Evolutionary conservation across 169 alveolate genomes (phyloP), one percentile per base, ranked within the genome.

Genomic region (Plasmodium falciparum): DNA sequence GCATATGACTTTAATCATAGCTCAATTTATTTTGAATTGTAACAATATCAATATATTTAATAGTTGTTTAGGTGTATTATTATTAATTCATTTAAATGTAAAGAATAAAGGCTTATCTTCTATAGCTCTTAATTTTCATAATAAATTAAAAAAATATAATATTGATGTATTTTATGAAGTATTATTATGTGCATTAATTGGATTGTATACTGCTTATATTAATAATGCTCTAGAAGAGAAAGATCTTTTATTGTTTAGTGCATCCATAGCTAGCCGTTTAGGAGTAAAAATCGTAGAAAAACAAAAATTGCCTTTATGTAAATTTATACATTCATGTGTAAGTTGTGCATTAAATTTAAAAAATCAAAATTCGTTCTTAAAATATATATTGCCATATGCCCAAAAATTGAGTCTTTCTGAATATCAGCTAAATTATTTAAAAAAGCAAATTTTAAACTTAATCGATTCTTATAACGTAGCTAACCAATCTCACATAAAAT

Each of bases 381-480:
- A 86, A 72, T 86, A 86, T 73, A 86, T 86, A 15, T 52, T 86
- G n/a, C 92, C 92, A 5, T 86, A 72, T 86, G 92, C 92, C 3
- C 92, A 86, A 24, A 86, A 86, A 50, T 86, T 86, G 50, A 86
- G 49, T 33, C 88, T 86, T 0, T 50, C 86, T 6, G 92, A 86
- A 13, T 67, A 86, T 86, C 92, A 86, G 73, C 39, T 43, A 29
- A 73, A 54, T 47, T 86, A 86, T 54, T 52, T 86, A 17, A 86
- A 86, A 39, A 86, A 86, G 39, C 88, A 86, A 26, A 86, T 86
- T 7, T 45, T 86, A 45, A 62, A 29, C 39, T 47, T 71, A 13
- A 72, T 86, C 9, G 71, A 86, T 5, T 59, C 92, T 2, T 86
- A 86, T 45, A 86, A 86, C 66, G 13, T 49, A 17, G 39, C 74